These are phyloP conservation scores for Adansonia madagascariensis DNA, from an alignment of 441 rosid species.

Conservation along the genomic window DNA sequence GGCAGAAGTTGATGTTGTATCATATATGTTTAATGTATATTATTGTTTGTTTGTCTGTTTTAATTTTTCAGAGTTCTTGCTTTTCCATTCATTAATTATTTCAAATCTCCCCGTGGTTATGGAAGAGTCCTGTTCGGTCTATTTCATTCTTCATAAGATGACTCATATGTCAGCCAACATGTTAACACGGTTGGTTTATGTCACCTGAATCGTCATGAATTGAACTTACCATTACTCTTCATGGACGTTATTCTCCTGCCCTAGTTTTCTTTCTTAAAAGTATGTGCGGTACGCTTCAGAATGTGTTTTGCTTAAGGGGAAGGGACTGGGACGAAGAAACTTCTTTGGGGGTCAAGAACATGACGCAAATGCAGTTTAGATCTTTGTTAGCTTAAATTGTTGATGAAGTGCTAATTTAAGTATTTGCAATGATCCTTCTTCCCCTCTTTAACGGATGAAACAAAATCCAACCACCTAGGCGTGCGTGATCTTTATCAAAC, in stretches of 20 bases:
- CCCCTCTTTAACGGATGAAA: too few relatives aligned
- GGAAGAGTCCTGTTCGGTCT: not conserved
- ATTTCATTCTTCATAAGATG: not conserved
- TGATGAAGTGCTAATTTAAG: too few relatives aligned
- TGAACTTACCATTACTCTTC: not conserved
- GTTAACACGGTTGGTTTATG: not conserved
- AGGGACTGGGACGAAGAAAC: not conserved
- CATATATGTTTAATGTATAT: not conserved
- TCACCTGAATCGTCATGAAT: not conserved
- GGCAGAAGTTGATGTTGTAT: constrained; percentile 18
- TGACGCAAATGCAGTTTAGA: too few relatives aligned
- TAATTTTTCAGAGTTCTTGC: not conserved
- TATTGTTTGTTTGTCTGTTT: not conserved
- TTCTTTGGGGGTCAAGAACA: too few relatives aligned
- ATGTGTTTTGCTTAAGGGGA: not conserved
- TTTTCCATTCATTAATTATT: not conserved
- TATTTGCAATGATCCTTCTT: too few relatives aligned
- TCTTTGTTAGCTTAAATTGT: too few relatives aligned
- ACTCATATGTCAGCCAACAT: not conserved
- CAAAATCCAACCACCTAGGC: too few relatives aligned
- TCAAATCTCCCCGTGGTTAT: not conserved
- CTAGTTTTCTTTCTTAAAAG: not conserved
- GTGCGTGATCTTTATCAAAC: too few relatives aligned
- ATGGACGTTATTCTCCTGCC: not conserved
- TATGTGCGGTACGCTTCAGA: not conserved